Conservation (phyloP, 306 rosid genomes). For the Benincasa hispida region DNA sequence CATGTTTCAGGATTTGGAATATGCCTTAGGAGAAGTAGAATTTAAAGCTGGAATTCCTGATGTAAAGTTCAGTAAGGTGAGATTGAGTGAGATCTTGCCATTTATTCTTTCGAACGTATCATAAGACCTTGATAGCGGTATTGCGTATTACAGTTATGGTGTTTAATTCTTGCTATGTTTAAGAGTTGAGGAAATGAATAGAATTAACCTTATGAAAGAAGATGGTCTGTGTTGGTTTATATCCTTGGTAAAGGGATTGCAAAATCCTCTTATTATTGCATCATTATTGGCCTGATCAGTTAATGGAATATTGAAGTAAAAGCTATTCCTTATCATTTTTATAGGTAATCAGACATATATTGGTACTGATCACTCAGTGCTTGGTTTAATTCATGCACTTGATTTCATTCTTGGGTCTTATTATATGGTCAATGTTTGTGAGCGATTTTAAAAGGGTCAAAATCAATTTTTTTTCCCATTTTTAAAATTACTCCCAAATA, state of each 20-base stretch:
- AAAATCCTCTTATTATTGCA: neutral
- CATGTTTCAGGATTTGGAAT: conserved; percentile 77
- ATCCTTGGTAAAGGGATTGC: neutral
- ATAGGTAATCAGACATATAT: neutral
- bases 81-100: conserved; percentile 14
- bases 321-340: neutral
- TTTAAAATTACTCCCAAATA: too few species aligned
- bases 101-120: neutral
- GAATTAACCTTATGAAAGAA: neutral
- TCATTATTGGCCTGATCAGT: neutral
- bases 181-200: neutral
- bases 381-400: neutral
- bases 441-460: too few species aligned
- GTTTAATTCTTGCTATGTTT: neutral
- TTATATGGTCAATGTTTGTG: neutral
- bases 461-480: too few species aligned
- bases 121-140: neutral
- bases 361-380: neutral
- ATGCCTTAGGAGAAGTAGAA: conserved; percentile 78
- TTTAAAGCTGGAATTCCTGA: conserved; percentile 84
- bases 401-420: neutral
- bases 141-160: neutral
- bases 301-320: neutral
- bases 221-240: neutral
- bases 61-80: conserved; percentile 92